Conservation (phyloP, 305 asterid genomes). For the Rubia tinctorum region DNA sequence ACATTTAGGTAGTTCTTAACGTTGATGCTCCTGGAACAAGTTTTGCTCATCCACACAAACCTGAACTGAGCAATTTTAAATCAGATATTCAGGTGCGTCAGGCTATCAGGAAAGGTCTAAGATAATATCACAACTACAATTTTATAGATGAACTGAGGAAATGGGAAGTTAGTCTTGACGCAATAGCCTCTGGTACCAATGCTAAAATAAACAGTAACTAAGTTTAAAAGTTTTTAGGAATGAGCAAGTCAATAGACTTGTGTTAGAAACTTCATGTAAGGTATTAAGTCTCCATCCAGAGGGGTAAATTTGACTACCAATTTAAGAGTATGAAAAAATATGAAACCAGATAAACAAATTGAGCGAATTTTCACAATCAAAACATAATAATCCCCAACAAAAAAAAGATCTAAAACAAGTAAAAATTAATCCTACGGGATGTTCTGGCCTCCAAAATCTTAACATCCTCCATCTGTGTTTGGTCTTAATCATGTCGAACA, state of each 20-base stretch:
- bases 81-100: not conserved
- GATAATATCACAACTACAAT: not conserved
- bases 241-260: not conserved
- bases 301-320: not conserved
- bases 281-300: not conserved
- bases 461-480: not conserved
- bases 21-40: constrained; percentile 3
- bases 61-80: not conserved
- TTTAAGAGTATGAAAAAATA: not conserved
- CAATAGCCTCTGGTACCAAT: not conserved
- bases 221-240: not conserved
- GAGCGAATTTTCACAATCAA: not conserved
- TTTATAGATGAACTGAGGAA: too few species aligned
- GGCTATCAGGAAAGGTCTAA: too few species aligned
- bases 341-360: not conserved
- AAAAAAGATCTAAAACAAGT: not conserved
- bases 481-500: not conserved
- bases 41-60: not conserved
- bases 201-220: not conserved
- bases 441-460: not conserved
- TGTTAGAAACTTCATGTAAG: not conserved
- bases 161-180: not conserved
- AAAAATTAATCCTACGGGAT: not conserved
- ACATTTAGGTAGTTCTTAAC: constrained; percentile 22
- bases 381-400: too few species aligned